Base-by-base conservation (phyloP, 2,329 filamentous ascomycete species). In the Aspergillus ruber region DNA sequence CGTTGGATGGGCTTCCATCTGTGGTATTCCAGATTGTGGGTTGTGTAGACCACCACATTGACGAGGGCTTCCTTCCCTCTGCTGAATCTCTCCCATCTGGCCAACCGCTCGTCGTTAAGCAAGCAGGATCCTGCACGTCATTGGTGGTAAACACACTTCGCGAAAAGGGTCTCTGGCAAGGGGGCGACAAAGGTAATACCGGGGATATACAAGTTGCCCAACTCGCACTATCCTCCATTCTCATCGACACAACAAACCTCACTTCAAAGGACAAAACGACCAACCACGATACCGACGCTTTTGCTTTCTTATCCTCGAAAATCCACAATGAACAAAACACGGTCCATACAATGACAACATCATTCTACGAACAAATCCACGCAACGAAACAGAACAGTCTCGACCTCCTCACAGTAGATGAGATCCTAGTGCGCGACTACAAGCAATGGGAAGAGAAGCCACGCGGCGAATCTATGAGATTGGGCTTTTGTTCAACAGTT, bases 21-120 rank as follows among this genome's bases (percentile, higher is more conserved):
- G 56, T 65, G 3, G 55, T 58, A 2, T 64, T 72, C 44, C 65
- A 67, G 13, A 72, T 82, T 2, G 58, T 70, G 3, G 80, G 77
- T 4, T 77, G 77, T 41, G 78, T 85, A 46, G 81, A 85, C 57
- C 81, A 85, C 57, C 82, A 84, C 55, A 73, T 76, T 3, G 80
- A 84, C 46, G 81, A 85, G 56, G 51, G 66, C 12, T 74, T 71
- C 46, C 70, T 83, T 2, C 70, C 77, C 0, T 33, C 60, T 9
- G 60, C 69, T 3, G 56, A 51, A 3, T 27, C 41, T 4, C 32
- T 63, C 18, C 72, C 74, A 0, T 59, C 53, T 0, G 61, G 62
- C 3, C 69, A 77, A 33, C 79, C 78, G 7, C 68, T 75, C 21
- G 65, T 81, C 18, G 75, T 84, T 33, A 67, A 73, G 41, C 77